Evolutionary conservation across 257 asterid species (phyloP).

Genomic region (Solanum megistacrolobum): DNA sequence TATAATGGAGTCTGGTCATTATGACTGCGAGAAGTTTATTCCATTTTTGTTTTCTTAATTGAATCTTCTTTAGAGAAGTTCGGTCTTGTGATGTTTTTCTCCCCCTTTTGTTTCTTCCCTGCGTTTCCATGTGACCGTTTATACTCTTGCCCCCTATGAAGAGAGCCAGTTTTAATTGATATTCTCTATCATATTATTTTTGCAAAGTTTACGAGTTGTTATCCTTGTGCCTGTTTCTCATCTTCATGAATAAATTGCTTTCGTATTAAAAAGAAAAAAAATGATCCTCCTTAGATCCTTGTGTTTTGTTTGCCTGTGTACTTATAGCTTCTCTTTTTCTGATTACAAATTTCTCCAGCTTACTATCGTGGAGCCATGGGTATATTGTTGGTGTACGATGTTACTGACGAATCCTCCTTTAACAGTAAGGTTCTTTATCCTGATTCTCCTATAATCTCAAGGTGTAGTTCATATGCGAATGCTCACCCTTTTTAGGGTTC

Average conservation of each 20-base stretch:
- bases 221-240: neutral
- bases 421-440: constrained; percentile 23
- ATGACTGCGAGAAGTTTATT: neutral
- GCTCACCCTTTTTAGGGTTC: neutral
- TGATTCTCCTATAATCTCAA: neutral
- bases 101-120: neutral
- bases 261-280: neutral
- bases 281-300: neutral
- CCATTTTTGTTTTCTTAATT: neutral
- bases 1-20: neutral
- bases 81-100: neutral
- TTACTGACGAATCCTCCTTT: constrained; percentile 33
- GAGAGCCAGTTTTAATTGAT: neutral
- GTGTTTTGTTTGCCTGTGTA: neutral
- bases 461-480: neutral
- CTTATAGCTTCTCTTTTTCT: neutral
- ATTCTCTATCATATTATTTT: neutral
- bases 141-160: neutral
- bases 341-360: constrained; percentile 15
- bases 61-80: neutral
- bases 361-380: constrained; percentile 46
- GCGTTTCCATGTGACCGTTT: neutral
- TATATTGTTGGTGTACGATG: constrained; percentile 35
- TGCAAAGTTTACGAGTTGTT: neutral
- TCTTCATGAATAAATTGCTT: neutral